Base-by-base conservation (phyloP, 225 moss, liverwort and hornwort genomes). In the Pseudisothecium myosuroides region DNA sequence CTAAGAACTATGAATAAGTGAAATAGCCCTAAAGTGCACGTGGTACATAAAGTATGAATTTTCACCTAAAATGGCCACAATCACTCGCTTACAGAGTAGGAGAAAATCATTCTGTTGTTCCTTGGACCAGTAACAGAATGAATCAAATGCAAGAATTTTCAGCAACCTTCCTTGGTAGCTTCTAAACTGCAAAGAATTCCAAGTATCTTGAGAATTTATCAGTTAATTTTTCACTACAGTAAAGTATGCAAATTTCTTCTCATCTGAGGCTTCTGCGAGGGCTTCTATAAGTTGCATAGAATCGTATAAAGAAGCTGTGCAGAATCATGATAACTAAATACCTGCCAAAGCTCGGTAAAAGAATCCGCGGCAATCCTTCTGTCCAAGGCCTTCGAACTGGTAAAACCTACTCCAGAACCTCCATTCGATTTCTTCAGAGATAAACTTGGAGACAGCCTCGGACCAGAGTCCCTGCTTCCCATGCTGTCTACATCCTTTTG, bases 321-420 rank as follows among this genome's bases (percentile, higher is more conserved):
- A 90, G 65, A 86, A 73, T 83, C 66, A 66, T 82, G 65, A 84
- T 47, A 76, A 63, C 79, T 68, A 82, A 72, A 43, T 91, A 94
- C 94, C 94, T 94, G 94, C 94, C 94, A 94, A 80, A 80, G 87
- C 85, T 93, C 94, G 71, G 91, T 85, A 23, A 89, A 94, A 36
- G 88, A 83, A 67, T 94, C 94, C 39, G 45, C 39, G 36, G 88
- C 90, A 91, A 91, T 47, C 86, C 93, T 91, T 23, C 88, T 92
- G 85, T 94, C 94, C 55, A 88, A 92, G 71, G 59, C 83, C 83
- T 89, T 93, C 81, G 90, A 90, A 87, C 58, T 91, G n/a, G 92
- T 90, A 67, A 90, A 91, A 43, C 89, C 89, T 76, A 90, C 62
- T 69, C 81, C 91, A 88, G 89, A 81, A 90, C 84, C 89, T 86